Conservation (phyloP, 371 early-diverging fungal genomes). For the Dipsacomyces acuminosporus region DNA sequence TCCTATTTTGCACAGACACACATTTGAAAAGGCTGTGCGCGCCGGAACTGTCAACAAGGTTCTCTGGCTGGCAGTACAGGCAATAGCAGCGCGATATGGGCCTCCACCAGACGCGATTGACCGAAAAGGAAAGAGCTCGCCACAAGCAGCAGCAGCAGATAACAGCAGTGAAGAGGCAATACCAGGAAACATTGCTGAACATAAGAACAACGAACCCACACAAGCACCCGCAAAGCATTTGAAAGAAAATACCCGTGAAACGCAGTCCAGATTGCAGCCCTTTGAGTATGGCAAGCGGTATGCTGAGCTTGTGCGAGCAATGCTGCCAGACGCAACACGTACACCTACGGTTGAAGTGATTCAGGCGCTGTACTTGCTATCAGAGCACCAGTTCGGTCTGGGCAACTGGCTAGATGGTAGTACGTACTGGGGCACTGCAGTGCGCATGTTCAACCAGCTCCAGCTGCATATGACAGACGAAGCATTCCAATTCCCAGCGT, state of each 20-base stretch:
- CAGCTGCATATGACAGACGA: constrained; percentile 45
- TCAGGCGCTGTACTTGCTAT: constrained; percentile 40
- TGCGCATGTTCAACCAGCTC: constrained; percentile 44
- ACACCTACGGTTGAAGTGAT: constrained; percentile 29
- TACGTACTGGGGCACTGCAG: constrained; percentile 45
- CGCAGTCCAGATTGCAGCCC: constrained; percentile 4
- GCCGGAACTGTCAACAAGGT: constrained; percentile 26
- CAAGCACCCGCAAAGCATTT: background rate
- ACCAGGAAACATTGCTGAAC: too few species aligned
- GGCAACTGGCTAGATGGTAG: constrained; percentile 43
- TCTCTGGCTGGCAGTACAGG: constrained; percentile 41
- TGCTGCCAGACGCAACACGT: constrained; percentile 33
- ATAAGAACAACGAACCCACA: background rate
- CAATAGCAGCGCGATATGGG: constrained; percentile 41
- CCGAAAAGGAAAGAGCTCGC: background rate
- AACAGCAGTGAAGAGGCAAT: background rate
- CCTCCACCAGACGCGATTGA: background rate
- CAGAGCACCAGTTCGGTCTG: constrained; percentile 38
- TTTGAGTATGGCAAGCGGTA: constrained; percentile 24
- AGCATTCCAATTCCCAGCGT: constrained; percentile 44
- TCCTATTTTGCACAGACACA: constrained; percentile 38
- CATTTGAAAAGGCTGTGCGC: constrained; percentile 34
- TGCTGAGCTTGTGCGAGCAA: constrained; percentile 24
- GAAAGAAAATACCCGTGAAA: background rate
- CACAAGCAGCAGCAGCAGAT: background rate